Conservation (phyloP, 352 stramenopile species). For the Paralagenidium karlingii region DNA sequence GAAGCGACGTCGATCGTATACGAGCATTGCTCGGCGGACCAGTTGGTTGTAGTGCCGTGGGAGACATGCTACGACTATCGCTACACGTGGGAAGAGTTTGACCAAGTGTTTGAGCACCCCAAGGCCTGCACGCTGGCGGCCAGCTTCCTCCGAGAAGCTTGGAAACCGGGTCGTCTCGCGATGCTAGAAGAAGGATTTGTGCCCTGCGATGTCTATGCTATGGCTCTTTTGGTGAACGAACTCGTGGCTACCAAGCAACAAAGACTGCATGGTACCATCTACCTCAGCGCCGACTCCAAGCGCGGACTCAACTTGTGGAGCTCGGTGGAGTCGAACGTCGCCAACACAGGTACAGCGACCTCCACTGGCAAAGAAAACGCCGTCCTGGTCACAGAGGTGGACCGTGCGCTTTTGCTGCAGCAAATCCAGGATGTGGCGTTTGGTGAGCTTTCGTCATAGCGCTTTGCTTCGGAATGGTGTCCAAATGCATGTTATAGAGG, state of each 20-base stretch:
- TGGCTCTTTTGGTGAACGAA: slow-evolving; percentile 43
- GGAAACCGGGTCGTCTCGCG: slow-evolving; percentile 39
- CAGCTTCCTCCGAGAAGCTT: slow-evolving; percentile 47
- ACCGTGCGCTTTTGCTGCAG: no score
- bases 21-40: slow-evolving; percentile 32
- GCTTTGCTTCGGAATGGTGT: no score
- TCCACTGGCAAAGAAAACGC: slow-evolving; percentile 22
- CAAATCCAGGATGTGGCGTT: no score
- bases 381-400: slow-evolving; percentile 50
- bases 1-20: slow-evolving; percentile 67
- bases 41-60: slow-evolving; percentile 56
- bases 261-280: slow-evolving; percentile 30
- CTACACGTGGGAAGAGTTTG: slow-evolving; percentile 49
- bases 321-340: no score
- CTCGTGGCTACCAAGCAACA: slow-evolving; percentile 33
- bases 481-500: no score
- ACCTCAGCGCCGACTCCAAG: slow-evolving; percentile 35
- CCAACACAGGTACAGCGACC: no score
- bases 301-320: slow-evolving; percentile 42
- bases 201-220: slow-evolving; percentile 61
- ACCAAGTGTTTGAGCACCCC: slow-evolving; percentile 49
- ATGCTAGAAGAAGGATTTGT: slow-evolving; percentile 29
- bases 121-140: slow-evolving; percentile 10
- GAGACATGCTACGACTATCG: slow-evolving; percentile 45
- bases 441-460: no score